Evolutionary conservation across 148 eudicot genomes (phyloP), one percentile per base, ranked within the genome.

Genomic region (Heliamphora exappendiculata): DNA sequence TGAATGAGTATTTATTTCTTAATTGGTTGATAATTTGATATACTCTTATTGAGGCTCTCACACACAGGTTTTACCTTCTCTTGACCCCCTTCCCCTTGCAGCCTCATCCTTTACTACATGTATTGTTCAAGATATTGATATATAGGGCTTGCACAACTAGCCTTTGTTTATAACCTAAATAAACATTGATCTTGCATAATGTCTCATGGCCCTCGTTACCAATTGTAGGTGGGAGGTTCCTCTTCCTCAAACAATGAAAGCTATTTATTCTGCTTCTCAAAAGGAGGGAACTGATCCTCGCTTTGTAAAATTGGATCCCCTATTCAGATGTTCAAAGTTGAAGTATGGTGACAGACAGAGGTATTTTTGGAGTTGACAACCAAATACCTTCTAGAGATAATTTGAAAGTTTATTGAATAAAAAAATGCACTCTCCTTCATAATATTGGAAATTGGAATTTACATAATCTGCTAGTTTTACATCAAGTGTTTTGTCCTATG

Each of bases 161-260:
- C 45, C 0, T 54, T 55, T 39, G n/a, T 17, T 37, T 12, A 34
- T 54, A n/a, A 55, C 12, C 16, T 4, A 7, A 50, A 0, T 10
- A 20, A 54, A 34, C 14, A 22, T 73, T 37, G 62, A 31, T 72
- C 29, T 37, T 37, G 22, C 51, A 29, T 2, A 42, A 59, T 59
- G 10, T 64, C 39, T 78, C 29, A 31, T 68, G 55, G 65, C 37
- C 33, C 34, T 26, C 45, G 36, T 74, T 53, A 69, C 73, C 31
- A 41, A 70, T 68, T 87, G 81, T 91, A 94, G 98, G 80, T 95
- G 97, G 99, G 96, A 95, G 76, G 84, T 95, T 75, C 99, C 97
- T 82, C 82, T 86, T 76, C 94, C 92, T 76, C 86, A 77, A 75
- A 83, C 88, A 64, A 81, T 90, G 37, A 86, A 84, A 78, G 66